These are phyloP conservation scores for Venturia carpophila DNA, from an alignment of 2,329 filamentous ascomycete genomes.

Conservation along the genomic window DNA sequence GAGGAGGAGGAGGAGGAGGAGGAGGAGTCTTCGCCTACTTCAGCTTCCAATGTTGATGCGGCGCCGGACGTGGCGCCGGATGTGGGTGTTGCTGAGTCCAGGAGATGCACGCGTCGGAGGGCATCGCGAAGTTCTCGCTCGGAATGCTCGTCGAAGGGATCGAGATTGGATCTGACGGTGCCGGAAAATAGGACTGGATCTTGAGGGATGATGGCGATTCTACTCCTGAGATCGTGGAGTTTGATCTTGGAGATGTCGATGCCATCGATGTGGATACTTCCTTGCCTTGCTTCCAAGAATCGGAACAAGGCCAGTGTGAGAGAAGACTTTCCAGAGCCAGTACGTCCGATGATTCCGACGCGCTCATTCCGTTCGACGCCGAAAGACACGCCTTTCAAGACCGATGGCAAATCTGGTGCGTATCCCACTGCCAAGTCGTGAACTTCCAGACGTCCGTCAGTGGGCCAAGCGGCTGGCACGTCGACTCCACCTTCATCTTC, in stretches of 20 bases:
- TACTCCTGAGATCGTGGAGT: conserved; percentile 61
- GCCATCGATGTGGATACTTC: conserved; percentile 51
- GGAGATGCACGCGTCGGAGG: conserved; percentile 62
- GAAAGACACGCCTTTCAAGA: conserved; percentile 63
- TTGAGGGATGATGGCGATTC: conserved; percentile 73
- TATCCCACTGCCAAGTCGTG: conserved; percentile 64
- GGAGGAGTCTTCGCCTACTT: background rate
- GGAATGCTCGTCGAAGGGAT: conserved; percentile 63
- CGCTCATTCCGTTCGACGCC: conserved; percentile 58
- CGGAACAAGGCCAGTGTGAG: conserved; percentile 70
- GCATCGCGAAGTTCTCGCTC: conserved; percentile 64
- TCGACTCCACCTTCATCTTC: conserved; percentile 47
- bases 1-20: background rate
- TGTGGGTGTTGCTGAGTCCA: conserved; percentile 23
- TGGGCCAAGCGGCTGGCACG: conserved; percentile 67
- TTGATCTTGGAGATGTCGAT: conserved; percentile 66
- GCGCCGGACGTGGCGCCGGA: background rate
- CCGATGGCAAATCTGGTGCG: conserved; percentile 60
- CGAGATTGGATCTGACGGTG: conserved; percentile 67
- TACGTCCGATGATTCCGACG: conserved; percentile 57
- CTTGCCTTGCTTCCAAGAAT: conserved; percentile 52
- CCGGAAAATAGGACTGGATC: conserved; percentile 77
- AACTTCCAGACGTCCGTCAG: conserved; percentile 65
- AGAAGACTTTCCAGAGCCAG: conserved; percentile 70
- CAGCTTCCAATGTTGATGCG: background rate